These are phyloP conservation scores for Kalmanozyma brasiliensis DNA, from an alignment of 1,284 basidiomycete species.

Conservation along the genomic window DNA sequence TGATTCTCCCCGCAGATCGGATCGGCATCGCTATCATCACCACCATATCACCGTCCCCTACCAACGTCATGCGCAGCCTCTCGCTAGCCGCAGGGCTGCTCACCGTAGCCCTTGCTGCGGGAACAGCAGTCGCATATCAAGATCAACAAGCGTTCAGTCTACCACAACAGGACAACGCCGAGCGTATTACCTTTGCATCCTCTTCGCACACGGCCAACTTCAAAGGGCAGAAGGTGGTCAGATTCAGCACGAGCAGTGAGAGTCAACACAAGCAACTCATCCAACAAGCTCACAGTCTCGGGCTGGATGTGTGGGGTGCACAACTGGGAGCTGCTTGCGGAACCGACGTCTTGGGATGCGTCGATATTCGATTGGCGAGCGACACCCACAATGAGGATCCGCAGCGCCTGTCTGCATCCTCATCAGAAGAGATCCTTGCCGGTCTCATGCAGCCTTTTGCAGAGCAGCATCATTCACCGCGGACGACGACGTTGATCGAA, in stretches of 20 bases:
- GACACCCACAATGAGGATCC: conserved; percentile 18
- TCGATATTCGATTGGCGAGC: conserved; percentile 27
- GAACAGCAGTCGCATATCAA: conserved; percentile 6
- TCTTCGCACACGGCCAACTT: conserved; percentile 10
- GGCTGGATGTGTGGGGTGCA: conserved; percentile 37
- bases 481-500: conserved; percentile 11
- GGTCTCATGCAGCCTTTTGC: conserved; percentile 10
- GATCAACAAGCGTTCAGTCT: conserved; percentile 16
- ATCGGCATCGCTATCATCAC: conserved; percentile 1
- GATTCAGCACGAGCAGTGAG: conserved; percentile 18
- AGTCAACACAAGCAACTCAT: conserved; percentile 15
- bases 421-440: background rate
- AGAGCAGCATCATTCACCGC: background rate
- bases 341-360: conserved; percentile 18
- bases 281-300: conserved; percentile 7
- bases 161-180: background rate
- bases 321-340: conserved; percentile 20
- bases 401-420: background rate
- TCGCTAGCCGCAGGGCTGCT: conserved; percentile 15
- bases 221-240: conserved; percentile 29
- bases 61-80: conserved; percentile 23
- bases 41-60: background rate
- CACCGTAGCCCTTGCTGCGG: conserved; percentile 4
- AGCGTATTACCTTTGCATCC: conserved; percentile 19
- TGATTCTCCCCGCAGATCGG: too few species aligned